Conservation (phyloP, 352 stramenopile genomes). For the Globisporangium recalcitrans region DNA sequence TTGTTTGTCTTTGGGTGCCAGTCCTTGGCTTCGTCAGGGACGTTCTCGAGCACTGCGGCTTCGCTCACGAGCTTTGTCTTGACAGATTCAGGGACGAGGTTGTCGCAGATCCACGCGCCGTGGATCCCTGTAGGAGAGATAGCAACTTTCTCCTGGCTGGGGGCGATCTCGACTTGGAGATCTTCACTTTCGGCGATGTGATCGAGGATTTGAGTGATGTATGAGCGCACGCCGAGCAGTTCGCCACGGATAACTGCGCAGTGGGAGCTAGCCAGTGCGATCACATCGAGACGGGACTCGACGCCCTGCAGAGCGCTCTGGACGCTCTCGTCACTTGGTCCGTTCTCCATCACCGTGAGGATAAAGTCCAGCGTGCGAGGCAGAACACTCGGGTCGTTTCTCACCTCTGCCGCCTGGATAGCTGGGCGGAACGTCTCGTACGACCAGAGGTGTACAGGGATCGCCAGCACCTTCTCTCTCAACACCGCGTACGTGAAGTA, state of each 20-base stretch:
- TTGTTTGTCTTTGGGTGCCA: conserved; percentile 48
- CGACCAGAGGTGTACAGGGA: background rate
- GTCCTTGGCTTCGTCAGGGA: conserved; percentile 38
- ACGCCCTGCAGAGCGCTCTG: background rate
- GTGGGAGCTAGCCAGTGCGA: background rate
- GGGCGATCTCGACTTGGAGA: background rate
- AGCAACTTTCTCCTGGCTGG: background rate
- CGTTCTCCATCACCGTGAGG: conserved; percentile 3
- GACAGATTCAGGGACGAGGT: conserved; percentile 19
- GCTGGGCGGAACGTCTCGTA: background rate
- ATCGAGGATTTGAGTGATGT: background rate
- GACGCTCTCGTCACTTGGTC: background rate
- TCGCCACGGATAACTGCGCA: background rate
- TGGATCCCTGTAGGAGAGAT: conserved; percentile 1
- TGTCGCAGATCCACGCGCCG: conserved; percentile 28
- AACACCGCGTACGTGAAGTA: conserved; percentile 8
- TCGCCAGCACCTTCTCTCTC: background rate
- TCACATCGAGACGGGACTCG: background rate
- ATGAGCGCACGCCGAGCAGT: background rate
- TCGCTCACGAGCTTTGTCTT: conserved; percentile 25
- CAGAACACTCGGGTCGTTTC: background rate
- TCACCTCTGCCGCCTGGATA: background rate
- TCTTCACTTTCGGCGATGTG: background rate
- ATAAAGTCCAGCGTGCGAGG: conserved; percentile 2
- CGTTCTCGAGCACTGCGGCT: conserved; percentile 28